These are phyloP conservation scores for Elaphomyces granulatus DNA, from an alignment of 495 filamentous ascomycete genomes.

Conservation along the genomic window DNA sequence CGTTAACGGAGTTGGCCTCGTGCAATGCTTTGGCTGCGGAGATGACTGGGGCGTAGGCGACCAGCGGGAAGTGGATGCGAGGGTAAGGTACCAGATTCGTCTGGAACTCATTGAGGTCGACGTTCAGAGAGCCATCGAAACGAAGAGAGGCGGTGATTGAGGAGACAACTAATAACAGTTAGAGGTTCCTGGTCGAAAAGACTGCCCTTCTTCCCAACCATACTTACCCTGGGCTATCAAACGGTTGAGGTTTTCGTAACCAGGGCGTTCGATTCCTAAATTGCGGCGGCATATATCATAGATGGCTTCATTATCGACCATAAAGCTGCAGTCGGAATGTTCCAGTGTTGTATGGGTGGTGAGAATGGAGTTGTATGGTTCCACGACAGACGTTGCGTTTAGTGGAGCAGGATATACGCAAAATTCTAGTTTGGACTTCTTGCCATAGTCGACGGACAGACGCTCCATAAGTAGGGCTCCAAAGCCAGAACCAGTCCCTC, in stretches of 20 bases:
- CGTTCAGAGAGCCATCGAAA: conserved; percentile 97
- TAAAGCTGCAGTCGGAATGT: conserved; percentile 98
- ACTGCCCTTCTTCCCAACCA: conserved; percentile 2
- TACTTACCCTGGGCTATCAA: conserved; percentile 81
- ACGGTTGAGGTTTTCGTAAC: conserved; percentile 97
- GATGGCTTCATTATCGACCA: conserved; percentile 99
- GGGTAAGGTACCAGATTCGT: conserved; percentile 98
- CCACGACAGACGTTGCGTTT: conserved; percentile 91
- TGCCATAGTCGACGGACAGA: conserved; percentile 93
- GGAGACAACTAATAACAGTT: conserved; percentile 55
- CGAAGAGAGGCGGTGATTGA: conserved; percentile 97
- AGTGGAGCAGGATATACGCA: conserved; percentile 96
- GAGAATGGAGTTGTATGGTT: conserved; percentile 98
- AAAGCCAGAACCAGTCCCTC: conserved; percentile 96
- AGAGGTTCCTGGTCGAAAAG: background rate
- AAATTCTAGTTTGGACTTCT: conserved; percentile 99
- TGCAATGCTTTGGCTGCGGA: conserved; percentile 87
- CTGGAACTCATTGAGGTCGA: conserved; percentile 99
- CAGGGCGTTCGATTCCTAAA: conserved; percentile 89
- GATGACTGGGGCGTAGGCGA: conserved; percentile 89
- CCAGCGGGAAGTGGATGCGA: conserved; percentile 97
- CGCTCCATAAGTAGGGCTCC: conserved; percentile 96
- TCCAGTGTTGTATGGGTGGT: conserved; percentile 98
- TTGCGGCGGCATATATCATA: conserved; percentile 99
- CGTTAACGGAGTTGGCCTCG: conserved; percentile 62